These are phyloP conservation scores for Cladophialophora immunda DNA, from an alignment of 2,329 filamentous ascomycete species.

Conservation along the genomic window DNA sequence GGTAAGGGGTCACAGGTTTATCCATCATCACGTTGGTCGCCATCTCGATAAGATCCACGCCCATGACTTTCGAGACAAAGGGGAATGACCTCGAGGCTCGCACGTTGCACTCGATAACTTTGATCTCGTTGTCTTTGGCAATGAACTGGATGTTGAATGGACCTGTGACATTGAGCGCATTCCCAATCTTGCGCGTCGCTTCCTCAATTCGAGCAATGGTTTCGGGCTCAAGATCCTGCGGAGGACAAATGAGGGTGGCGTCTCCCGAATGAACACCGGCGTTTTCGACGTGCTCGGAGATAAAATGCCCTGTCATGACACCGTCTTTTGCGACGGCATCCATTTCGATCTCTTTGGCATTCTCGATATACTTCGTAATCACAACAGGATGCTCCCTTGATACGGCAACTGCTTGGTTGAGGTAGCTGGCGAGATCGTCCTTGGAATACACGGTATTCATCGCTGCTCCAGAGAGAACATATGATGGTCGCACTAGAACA, in stretches of 20 bases:
- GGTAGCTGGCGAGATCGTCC: conserved; percentile 86
- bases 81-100: conserved; percentile 95
- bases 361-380: conserved; percentile 99
- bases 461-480: conserved; percentile 93
- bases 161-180: conserved; percentile 92
- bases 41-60: conserved; percentile 97
- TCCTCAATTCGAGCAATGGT: conserved; percentile 93
- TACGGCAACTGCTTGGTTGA: conserved; percentile 90
- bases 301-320: conserved; percentile 90
- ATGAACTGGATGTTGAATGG: conserved; percentile 99
- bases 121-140: conserved; percentile 99
- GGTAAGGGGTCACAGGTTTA: conserved; percentile 82
- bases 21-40: conserved; percentile 96
- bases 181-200: conserved; percentile 92
- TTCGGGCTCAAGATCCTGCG: conserved; percentile 88
- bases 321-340: conserved; percentile 94
- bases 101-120: conserved; percentile 99
- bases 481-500: conserved; percentile 92
- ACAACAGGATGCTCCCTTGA: conserved; percentile 96
- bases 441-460: conserved; percentile 99
- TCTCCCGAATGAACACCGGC: conserved; percentile 98
- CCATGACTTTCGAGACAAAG: conserved; percentile 98
- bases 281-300: conserved; percentile 98
- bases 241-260: conserved; percentile 91
- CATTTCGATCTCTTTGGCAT: conserved; percentile 99